Evolutionary conservation across 148 eudicot species (phyloP), one percentile per base, ranked within the genome.

Genomic region (Silene conica): DNA sequence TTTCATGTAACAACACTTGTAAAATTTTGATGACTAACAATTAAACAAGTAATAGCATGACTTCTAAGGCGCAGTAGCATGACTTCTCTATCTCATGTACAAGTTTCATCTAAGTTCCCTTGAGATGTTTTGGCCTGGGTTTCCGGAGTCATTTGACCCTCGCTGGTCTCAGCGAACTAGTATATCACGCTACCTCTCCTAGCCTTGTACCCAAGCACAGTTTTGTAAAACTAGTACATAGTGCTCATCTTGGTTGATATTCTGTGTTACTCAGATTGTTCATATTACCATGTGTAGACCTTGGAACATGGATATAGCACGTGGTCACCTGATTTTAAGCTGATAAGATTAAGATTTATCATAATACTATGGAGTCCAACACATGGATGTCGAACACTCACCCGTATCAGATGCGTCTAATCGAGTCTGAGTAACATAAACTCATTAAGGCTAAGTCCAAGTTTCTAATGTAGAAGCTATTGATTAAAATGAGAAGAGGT

Each of bases 401-500:
- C 16, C 55, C 18, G 16, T 50, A 13, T 50, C 43, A 9, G 55
- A 50, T 50, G 16, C 18, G 13, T 50, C 55, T 50, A 50, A 50
- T 48, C 55, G 55, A 50, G 55, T 50, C 16, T 12, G 55, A 50
- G 55, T 50, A 50, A 50, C 55, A 50, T 13, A 12, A 50, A 50
- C 55, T 50, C 16, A 3, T 50, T 12, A 50, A 50, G 71, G 34
- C 15, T 13, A 68, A 68, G 28, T 46, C n/a, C 5, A 69, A 46
- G 21, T 7, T 21, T 68, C 57, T n/a, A 19, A 68, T 68, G 20
- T 38, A 66, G 70, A 67, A 67, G 70, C 70, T 31, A n/a, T 69
- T 21, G 52, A 21, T 69, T 2, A 46, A n/a, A 69, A 69, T 69
- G 34, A 21, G 72, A 16, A 16, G 38, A 69, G 15, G 26, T 23